A percentile compares a stretch with the other conserved stretches of the same genome.
These are phyloP conservation scores for Talaromyces sp. DNA, from an alignment of 2,329 filamentous ascomycete species.

Conservation along the genomic window DNA sequence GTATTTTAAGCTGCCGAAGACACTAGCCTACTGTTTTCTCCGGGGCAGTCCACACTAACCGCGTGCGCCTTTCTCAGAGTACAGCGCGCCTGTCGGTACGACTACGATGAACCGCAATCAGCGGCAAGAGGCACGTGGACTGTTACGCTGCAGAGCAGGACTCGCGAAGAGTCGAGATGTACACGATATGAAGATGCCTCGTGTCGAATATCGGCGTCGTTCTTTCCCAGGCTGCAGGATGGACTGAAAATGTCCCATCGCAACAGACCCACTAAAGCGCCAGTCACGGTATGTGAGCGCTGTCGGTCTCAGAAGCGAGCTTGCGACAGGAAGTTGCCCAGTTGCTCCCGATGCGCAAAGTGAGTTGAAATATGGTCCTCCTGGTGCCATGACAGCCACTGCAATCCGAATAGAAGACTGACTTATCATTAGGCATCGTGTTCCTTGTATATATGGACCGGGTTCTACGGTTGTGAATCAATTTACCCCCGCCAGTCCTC, in stretches of 20 bases:
- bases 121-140: not conserved
- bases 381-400: not conserved
- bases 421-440: not conserved
- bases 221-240: not conserved
- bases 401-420: not conserved
- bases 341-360: slow-evolving; percentile 5
- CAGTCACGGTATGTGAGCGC: slow-evolving; percentile 7
- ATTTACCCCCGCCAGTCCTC: not conserved
- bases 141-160: not conserved
- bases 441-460: not conserved
- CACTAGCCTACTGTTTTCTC: not conserved
- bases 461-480: not conserved
- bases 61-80: not conserved
- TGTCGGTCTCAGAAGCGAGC: slow-evolving; percentile 5
- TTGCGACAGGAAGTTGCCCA: slow-evolving; percentile 1
- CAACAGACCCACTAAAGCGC: not conserved
- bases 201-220: not conserved
- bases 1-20: not conserved
- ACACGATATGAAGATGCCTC: not conserved
- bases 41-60: not conserved
- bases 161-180: not conserved
- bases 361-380: not conserved
- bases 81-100: not conserved
- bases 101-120: not conserved
- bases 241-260: not conserved